These are phyloP conservation scores for Phytophthora melonis DNA, from an alignment of 352 stramenopile genomes.

Conservation along the genomic window DNA sequence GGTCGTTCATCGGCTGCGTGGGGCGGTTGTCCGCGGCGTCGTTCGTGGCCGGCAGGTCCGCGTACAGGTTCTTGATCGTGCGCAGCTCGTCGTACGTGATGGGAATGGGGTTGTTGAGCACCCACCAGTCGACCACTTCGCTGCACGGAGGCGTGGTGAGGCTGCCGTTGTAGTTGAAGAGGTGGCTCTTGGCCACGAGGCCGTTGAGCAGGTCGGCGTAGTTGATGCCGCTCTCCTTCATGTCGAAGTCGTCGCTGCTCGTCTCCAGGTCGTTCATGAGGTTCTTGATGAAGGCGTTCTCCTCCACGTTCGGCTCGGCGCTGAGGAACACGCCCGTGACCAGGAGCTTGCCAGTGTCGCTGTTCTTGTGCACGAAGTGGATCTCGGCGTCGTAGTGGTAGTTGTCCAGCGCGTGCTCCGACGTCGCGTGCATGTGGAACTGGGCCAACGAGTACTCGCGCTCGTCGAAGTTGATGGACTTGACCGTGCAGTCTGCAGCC, in stretches of 20 bases:
- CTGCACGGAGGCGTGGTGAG: conserved; percentile 67
- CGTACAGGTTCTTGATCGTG: conserved; percentile 46
- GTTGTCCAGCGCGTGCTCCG: conserved; percentile 57
- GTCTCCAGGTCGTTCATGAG: conserved; percentile 54
- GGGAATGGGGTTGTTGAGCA: conserved; percentile 63
- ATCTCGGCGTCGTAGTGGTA: conserved; percentile 58
- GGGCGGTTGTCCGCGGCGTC: conserved; percentile 56
- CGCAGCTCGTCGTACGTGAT: conserved; percentile 51
- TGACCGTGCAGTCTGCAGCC: conserved; percentile 57
- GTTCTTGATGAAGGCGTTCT: conserved; percentile 60
- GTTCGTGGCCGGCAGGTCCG: conserved; percentile 43
- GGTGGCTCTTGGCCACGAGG: conserved; percentile 58
- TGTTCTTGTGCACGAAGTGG: conserved; percentile 62
- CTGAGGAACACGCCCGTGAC: conserved; percentile 56
- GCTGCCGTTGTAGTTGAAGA: conserved; percentile 76
- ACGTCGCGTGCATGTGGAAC: conserved; percentile 61
- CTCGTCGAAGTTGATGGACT: conserved; percentile 52
- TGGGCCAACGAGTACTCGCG: conserved; percentile 63
- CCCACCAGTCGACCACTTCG: conserved; percentile 71
- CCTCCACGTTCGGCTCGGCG: conserved; percentile 36
- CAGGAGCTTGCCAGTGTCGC: conserved; percentile 37
- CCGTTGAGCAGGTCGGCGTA: conserved; percentile 67
- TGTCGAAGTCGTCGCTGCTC: conserved; percentile 42
- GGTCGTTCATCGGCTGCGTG: conserved; percentile 60
- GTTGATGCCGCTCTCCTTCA: conserved; percentile 53